Base-by-base conservation (phyloP, 495 filamentous ascomycete species). In the Eremomyces bilateralis region DNA sequence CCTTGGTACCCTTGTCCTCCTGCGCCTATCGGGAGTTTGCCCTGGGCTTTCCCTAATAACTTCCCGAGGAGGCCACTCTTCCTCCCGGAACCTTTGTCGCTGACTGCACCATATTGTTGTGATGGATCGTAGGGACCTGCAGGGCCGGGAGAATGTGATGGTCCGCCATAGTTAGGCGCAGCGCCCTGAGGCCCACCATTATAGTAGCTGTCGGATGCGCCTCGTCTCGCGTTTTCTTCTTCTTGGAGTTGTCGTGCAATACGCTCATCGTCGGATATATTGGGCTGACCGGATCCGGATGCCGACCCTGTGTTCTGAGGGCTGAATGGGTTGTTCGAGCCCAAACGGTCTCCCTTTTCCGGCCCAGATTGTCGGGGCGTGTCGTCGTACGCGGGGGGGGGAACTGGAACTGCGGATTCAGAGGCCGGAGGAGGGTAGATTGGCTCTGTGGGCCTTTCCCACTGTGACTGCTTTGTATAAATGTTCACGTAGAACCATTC, bases 401-500 rank as follows among this genome's bases (percentile, higher is more conserved):
- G 59, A 16, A 58, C 68, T 10, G 59, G 39, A n/a, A 32, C 21
- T 15, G 2, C 42, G 3, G 67, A 59, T 21, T 58, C 49, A 25
- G 46, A 51, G 21, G 39, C 46, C 33, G 47, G 42, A 20, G 59
- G 52, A 16, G 60, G 61, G n/a, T 62, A 58, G 37, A 68, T 60
- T 13, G 75, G 67, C 33, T 60, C 56, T 25, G 69, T 73, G 18
- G 82, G 82, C 31, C 59, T 66, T 2, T 88, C 77, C 81, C 82
- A 93, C 65, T 81, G 76, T 3, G 83, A 90, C 44, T 71, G 65
- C 44, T 81, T 82, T 42, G 80, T 91, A 50, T 71, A 69, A 38
- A 73, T 71, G 54, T 93, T 80, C 30, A 91, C 71, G 58, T 73
- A 93, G 65, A 82, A 93, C 76, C 79, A 48, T 48, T 57, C 50